phyloP scores from a whole-genome alignment of 2,329 filamentous ascomycete genomes.

The Talaromyces sp. region DNA sequence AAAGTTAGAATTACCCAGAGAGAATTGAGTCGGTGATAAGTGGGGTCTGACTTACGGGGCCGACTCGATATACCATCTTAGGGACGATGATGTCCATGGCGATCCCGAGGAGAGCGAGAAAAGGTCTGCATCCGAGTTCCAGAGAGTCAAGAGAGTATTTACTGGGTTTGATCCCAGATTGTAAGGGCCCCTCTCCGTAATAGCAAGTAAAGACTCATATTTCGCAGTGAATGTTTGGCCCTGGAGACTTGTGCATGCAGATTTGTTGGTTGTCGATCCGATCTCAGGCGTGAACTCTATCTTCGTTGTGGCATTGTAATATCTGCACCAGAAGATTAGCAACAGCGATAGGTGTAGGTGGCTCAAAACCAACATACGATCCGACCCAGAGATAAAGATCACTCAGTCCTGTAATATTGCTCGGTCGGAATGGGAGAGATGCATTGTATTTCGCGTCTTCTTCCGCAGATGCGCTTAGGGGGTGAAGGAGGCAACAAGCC shows the following conservation, averaged over 20 bases:
- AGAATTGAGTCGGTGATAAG: not conserved
- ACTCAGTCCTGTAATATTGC: constrained; percentile 11
- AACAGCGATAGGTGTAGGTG: not conserved
- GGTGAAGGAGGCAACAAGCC: no score
- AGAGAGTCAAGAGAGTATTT: constrained; percentile 4
- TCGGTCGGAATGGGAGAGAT: constrained; percentile 5
- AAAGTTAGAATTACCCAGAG: not conserved
- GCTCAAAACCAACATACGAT: constrained; percentile 13
- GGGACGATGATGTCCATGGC: not conserved
- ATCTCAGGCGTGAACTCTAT: constrained; percentile 8
- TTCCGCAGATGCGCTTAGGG: no score
- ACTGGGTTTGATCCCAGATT: constrained; percentile 3
- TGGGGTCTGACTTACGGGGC: not conserved
- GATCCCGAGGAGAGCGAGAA: not conserved
- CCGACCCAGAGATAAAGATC: constrained; percentile 14
- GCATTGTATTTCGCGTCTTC: no score
- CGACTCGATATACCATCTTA: not conserved
- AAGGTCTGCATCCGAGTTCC: not conserved
- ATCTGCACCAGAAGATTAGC: not conserved
- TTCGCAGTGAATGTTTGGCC: not conserved
- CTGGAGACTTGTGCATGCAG: not conserved
- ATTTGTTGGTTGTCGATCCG: not conserved
- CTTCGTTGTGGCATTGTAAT: constrained; percentile 1
- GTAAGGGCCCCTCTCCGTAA: constrained; percentile 2
- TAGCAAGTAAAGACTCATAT: constrained; percentile 3